A percentile compares a stretch with the other conserved stretches of the same genome.
These are phyloP conservation scores for Firmiana major DNA, from an alignment of 345 rosid species.

Conservation along the genomic window DNA sequence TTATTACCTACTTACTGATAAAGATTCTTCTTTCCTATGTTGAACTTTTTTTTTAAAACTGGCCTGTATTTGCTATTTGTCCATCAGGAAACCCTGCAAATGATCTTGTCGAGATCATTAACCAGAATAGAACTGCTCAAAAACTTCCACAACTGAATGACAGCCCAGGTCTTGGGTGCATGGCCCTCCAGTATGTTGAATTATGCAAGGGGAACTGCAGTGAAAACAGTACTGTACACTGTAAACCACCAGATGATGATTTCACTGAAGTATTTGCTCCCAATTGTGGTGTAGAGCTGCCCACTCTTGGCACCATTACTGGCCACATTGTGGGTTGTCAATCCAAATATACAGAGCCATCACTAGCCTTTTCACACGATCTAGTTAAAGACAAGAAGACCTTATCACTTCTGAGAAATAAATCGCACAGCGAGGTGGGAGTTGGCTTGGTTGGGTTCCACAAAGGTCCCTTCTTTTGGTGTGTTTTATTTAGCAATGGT, in stretches of 20 bases:
- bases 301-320: conserved; percentile 63
- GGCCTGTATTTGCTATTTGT: neutral
- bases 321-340: conserved; percentile 79
- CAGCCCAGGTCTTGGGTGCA: conserved; percentile 88
- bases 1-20: neutral
- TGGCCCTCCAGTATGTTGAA: conserved; percentile 74
- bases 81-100: conserved; percentile 70
- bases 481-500: conserved; percentile 63
- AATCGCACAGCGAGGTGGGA: conserved; percentile 62
- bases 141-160: conserved; percentile 52
- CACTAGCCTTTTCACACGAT: conserved; percentile 54
- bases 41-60: neutral
- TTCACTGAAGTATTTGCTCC: conserved; percentile 80
- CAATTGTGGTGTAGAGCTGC: conserved; percentile 79
- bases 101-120: conserved; percentile 67
- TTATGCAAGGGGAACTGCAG: conserved; percentile 71
- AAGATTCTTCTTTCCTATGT: neutral
- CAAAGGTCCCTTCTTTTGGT: conserved; percentile 69
- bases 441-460: conserved; percentile 61
- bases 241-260: conserved; percentile 66
- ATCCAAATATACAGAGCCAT: conserved; percentile 52
- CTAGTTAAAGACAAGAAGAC: conserved; percentile 51
- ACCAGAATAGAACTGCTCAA: conserved; percentile 59
- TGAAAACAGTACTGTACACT: conserved; percentile 42
- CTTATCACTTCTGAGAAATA: conserved; percentile 53